Conservation (phyloP, 2,329 filamentous ascomycete species). For the Aureobasidium lini region DNA sequence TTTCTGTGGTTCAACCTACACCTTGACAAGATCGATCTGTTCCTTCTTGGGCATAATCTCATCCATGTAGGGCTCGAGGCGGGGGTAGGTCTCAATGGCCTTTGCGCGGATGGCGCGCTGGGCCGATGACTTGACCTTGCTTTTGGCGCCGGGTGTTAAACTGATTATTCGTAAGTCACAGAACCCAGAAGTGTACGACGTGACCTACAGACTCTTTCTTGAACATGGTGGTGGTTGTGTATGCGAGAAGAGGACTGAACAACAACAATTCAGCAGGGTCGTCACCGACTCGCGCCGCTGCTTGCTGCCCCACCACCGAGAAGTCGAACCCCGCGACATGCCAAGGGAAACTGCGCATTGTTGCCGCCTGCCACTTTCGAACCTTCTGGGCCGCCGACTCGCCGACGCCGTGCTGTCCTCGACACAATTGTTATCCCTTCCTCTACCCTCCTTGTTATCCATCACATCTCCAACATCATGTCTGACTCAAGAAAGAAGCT, state of each 20-base stretch:
- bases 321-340: slow-evolving; percentile 11
- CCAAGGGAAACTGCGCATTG: slow-evolving; percentile 8
- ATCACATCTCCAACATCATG: slow-evolving; percentile 5
- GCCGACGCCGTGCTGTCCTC: background rate
- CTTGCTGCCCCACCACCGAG: slow-evolving; percentile 14
- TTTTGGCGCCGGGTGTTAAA: slow-evolving; percentile 70
- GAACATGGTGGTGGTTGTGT: slow-evolving; percentile 56
- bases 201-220: slow-evolving; percentile 70
- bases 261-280: background rate
- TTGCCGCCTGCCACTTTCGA: slow-evolving; percentile 4
- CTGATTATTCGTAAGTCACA: slow-evolving; percentile 37
- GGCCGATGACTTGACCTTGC: slow-evolving; percentile 95
- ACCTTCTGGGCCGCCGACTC: background rate
- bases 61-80: slow-evolving; percentile 81
- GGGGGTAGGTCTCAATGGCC: slow-evolving; percentile 76
- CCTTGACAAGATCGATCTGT: slow-evolving; percentile 82
- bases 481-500: slow-evolving; percentile 68
- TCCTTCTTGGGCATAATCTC: slow-evolving; percentile 93
- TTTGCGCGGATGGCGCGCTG: slow-evolving; percentile 80
- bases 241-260: background rate
- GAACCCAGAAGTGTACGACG: no score
- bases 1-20: slow-evolving; percentile 39
- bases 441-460: background rate
- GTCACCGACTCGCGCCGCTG: background rate
- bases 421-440: background rate